Evolutionary conservation across 225 moss, liverwort and hornwort species (phyloP).

Genomic region (Pleurozium schreberi): DNA sequence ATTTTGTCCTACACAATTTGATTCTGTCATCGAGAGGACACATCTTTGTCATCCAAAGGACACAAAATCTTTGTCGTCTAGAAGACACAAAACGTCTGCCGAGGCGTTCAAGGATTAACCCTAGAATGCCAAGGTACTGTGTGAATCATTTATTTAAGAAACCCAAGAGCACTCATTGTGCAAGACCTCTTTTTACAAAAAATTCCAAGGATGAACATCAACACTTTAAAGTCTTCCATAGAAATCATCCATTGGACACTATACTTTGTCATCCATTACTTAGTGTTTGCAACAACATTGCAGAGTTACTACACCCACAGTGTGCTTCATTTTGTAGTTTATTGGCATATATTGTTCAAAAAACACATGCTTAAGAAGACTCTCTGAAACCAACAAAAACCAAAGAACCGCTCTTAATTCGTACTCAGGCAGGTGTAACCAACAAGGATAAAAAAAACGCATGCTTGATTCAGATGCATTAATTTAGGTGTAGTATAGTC

Average conservation of each 20-base stretch:
- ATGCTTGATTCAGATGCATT: background rate
- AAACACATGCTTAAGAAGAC: background rate
- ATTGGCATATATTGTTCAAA: background rate
- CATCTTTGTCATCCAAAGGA: too few species aligned
- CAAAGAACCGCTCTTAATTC: too few species aligned
- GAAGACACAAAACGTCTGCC: too few species aligned
- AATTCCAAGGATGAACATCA: background rate
- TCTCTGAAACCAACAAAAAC: background rate
- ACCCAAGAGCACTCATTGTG: background rate
- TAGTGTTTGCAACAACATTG: fast-evolving
- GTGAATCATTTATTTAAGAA: background rate
- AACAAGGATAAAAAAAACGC: background rate
- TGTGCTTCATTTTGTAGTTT: background rate
- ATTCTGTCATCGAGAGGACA: too few species aligned
- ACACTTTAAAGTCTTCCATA: background rate
- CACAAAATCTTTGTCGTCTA: too few species aligned
- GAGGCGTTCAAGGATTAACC: too few species aligned
- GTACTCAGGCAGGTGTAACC: background rate
- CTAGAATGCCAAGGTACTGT: fast-evolving
- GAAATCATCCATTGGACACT: background rate
- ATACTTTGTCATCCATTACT: too few species aligned
- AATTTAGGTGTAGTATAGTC: background rate
- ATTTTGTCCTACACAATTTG: too few species aligned
- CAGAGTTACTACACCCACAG: background rate
- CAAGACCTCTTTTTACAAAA: background rate